Evolutionary conservation across 2,329 filamentous ascomycete species (phyloP).

Genomic region (Diaporthe eres): DNA sequence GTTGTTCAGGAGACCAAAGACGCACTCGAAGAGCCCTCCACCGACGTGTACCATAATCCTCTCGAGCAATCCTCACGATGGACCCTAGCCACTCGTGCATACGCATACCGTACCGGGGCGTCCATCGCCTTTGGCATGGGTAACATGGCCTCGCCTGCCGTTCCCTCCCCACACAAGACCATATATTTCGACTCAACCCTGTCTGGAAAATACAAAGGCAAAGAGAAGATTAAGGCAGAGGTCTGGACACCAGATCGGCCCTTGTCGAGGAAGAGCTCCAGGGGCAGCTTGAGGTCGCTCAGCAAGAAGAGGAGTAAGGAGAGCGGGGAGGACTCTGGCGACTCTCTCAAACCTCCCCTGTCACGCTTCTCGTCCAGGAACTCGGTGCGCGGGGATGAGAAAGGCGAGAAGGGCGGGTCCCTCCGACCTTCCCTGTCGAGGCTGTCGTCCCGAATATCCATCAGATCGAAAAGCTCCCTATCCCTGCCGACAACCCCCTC

Average conservation of each 20-base stretch:
- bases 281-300: conserved; percentile 33
- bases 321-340: conserved; percentile 33
- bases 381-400: conserved; percentile 36
- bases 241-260: conserved; percentile 56
- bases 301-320: conserved; percentile 34
- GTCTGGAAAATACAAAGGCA: conserved; percentile 51
- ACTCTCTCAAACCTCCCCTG: conserved; percentile 37
- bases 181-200: conserved; percentile 61
- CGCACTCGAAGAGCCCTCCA: conserved; percentile 29
- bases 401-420: conserved; percentile 25
- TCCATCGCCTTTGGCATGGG: conserved; percentile 59
- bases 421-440: conserved; percentile 33
- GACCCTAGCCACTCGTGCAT: conserved; percentile 58
- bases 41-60: conserved; percentile 57
- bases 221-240: conserved; percentile 61
- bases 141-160: conserved; percentile 58
- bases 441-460: conserved; percentile 36
- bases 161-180: conserved; percentile 55
- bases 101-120: conserved; percentile 60
- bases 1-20: conserved; percentile 33
- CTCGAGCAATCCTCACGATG: conserved; percentile 60
- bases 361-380: conserved; percentile 37
- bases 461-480: conserved; percentile 26
- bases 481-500: conserved; percentile 36
- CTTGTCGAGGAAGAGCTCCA: conserved; percentile 35